phyloP scores from a whole-genome alignment of 2,329 filamentous ascomycete species.

The Microascus cirrosus region DNA sequence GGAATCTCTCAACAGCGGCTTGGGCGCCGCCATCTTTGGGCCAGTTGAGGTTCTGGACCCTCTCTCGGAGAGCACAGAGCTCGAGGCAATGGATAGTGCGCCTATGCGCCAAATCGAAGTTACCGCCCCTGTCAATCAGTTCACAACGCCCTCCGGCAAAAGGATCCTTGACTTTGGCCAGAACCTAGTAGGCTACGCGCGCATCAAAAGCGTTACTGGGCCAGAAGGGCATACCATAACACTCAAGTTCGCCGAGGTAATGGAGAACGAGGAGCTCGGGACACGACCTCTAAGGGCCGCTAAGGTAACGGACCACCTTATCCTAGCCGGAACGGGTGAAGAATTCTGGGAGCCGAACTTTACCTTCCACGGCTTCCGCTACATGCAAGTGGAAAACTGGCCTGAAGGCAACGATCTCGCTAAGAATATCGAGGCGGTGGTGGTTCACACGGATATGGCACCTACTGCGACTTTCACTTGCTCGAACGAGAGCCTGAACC shows the following conservation, averaged over 20 bases:
- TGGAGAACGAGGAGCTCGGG: constrained; percentile 34
- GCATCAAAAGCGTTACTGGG: constrained; percentile 22
- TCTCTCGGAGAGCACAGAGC: constrained; percentile 20
- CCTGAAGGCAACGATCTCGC: constrained; percentile 9
- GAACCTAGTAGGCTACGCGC: constrained; percentile 41
- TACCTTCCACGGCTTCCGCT: constrained; percentile 43
- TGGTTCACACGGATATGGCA: constrained; percentile 40
- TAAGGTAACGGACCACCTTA: constrained; percentile 26
- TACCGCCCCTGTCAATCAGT: constrained; percentile 7
- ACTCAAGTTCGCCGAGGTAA: constrained; percentile 41
- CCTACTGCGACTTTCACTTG: constrained; percentile 37
- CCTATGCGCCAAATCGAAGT: not conserved
- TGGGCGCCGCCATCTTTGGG: constrained; percentile 7
- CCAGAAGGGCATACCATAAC: constrained; percentile 26
- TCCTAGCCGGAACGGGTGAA: constrained; percentile 12
- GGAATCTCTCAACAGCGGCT: not conserved
- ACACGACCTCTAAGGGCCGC: constrained; percentile 28
- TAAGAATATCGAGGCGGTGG: constrained; percentile 17
- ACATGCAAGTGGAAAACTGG: constrained; percentile 35
- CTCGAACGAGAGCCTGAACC: constrained; percentile 38
- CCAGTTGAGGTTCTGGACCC: constrained; percentile 15
- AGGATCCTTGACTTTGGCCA: constrained; percentile 45
- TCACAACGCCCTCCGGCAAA: constrained; percentile 26
- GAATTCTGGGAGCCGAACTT: constrained; percentile 31
- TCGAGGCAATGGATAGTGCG: not conserved